phyloP scores from a whole-genome alignment of 768 basidiomycete species.

The Pleurotus tuoliensis region DNA sequence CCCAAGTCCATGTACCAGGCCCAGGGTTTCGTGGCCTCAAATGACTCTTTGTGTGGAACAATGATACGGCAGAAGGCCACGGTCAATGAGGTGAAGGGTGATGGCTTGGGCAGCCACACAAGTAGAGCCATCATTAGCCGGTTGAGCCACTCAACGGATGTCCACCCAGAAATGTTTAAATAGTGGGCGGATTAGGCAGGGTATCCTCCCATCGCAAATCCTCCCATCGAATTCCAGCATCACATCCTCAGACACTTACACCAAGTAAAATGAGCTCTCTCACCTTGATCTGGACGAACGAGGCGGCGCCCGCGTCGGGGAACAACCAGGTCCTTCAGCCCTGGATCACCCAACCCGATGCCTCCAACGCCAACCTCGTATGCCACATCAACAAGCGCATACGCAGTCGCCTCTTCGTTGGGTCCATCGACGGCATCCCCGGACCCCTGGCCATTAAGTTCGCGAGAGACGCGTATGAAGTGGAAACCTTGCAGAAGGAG shows the following conservation, averaged over 20 bases:
- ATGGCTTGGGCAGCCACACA: no score
- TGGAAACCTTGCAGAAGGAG: conserved; percentile 27
- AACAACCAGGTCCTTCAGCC: not conserved
- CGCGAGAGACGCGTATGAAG: conserved; percentile 19
- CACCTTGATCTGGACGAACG: not conserved
- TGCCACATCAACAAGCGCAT: conserved; percentile 16
- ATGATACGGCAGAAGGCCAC: no score
- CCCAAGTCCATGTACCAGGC: no score
- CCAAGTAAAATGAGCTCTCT: not conserved
- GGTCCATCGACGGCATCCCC: not conserved
- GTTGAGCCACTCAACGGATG: no score
- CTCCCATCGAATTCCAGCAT: no score
- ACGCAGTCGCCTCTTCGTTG: conserved; percentile 13
- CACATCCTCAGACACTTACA: not conserved
- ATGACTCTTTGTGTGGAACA: no score
- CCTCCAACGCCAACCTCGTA: conserved; percentile 15
- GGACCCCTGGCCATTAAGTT: conserved; percentile 29
- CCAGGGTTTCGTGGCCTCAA: no score
- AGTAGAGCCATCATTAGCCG: no score
- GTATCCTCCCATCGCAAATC: no score
- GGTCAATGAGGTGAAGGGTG: no score
- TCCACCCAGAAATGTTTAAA: no score
- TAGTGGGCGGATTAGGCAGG: no score
- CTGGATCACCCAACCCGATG: not conserved
- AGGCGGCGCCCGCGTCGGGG: not conserved